Evolutionary conservation across 1,284 basidiomycete genomes (phyloP).

Genomic region (Papiliotrema laurentii): DNA sequence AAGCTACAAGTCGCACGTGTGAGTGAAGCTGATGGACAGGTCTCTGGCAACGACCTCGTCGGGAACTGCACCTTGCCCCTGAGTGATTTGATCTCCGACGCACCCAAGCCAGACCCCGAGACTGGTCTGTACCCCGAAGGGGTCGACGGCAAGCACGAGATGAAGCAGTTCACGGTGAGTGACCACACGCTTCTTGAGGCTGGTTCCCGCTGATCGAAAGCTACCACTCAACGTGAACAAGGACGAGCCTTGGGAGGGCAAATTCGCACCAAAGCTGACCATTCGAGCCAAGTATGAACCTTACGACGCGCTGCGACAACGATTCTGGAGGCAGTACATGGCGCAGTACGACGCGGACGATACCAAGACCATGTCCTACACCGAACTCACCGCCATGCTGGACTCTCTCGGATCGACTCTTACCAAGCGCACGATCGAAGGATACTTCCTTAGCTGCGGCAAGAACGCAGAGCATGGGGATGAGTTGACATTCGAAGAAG

Average conservation of each 20-base stretch:
- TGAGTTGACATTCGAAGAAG: constrained; percentile 73
- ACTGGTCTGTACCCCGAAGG: constrained; percentile 68
- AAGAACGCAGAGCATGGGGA: constrained; percentile 65
- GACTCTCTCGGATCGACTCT: constrained; percentile 94
- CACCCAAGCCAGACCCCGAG: constrained; percentile 65
- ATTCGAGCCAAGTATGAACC: constrained; percentile 88
- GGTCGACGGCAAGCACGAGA: constrained; percentile 56
- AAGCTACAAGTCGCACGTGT: constrained; percentile 3
- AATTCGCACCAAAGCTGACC: constrained; percentile 43
- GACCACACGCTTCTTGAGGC: neutral
- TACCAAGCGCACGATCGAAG: constrained; percentile 68
- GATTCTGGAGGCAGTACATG: constrained; percentile 88
- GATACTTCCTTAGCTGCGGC: constrained; percentile 69
- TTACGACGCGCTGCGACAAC: constrained; percentile 82
- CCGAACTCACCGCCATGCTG: constrained; percentile 93
- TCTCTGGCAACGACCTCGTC: constrained; percentile 80
- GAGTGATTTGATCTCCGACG: constrained; percentile 63
- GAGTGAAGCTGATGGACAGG: constrained; percentile 24
- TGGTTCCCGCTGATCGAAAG: constrained; percentile 12
- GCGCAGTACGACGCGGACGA: constrained; percentile 90
- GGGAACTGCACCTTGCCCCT: constrained; percentile 70
- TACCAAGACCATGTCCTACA: constrained; percentile 66
- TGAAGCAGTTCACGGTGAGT: constrained; percentile 67
- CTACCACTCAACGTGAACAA: constrained; percentile 44
- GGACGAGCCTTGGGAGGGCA: constrained; percentile 43